Conservation (phyloP, 371 early-diverging fungal genomes). For the Nematocida minor region DNA sequence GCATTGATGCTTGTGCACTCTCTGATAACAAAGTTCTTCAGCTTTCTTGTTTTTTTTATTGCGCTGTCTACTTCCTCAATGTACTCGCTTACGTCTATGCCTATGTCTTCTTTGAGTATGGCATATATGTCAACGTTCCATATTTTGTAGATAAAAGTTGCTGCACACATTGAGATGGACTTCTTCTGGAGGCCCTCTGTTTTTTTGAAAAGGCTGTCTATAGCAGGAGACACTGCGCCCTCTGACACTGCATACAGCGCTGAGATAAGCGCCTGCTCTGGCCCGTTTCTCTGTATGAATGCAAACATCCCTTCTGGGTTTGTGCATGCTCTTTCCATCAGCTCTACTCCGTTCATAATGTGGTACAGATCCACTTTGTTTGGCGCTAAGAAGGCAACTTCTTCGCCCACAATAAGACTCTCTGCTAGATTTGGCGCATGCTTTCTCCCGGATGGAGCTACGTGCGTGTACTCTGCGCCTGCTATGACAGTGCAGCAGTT, state of each 20-base stretch:
- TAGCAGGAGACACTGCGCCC: conserved; percentile 10
- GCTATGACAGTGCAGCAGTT: conserved; percentile 30
- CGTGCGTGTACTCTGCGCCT: not conserved
- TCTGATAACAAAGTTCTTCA: conserved; percentile 16
- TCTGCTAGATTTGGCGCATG: not conserved
- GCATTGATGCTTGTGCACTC: not conserved
- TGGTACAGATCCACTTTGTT: conserved; percentile 25
- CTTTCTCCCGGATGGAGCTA: not conserved
- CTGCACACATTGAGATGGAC: not conserved
- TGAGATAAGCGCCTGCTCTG: not conserved
- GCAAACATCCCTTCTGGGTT: conserved; percentile 40
- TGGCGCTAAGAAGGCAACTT: not conserved
- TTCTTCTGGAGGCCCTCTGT: not conserved
- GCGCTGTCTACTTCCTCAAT: conserved; percentile 9
- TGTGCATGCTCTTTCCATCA: conserved; percentile 35
- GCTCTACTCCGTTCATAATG: conserved; percentile 43
- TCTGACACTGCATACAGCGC: conserved; percentile 18
- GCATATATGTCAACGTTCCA: conserved; percentile 8
- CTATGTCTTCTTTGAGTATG: not conserved
- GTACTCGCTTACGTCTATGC: not conserved
- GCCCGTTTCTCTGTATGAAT: conserved; percentile 34
- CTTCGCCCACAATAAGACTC: not conserved
- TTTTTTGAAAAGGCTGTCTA: conserved; percentile 40
- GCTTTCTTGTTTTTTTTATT: not conserved
- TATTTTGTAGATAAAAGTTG: not conserved